Evolutionary conservation across 177 flowering plant genomes (phyloP).

Genomic region (Vitis hybrid): DNA sequence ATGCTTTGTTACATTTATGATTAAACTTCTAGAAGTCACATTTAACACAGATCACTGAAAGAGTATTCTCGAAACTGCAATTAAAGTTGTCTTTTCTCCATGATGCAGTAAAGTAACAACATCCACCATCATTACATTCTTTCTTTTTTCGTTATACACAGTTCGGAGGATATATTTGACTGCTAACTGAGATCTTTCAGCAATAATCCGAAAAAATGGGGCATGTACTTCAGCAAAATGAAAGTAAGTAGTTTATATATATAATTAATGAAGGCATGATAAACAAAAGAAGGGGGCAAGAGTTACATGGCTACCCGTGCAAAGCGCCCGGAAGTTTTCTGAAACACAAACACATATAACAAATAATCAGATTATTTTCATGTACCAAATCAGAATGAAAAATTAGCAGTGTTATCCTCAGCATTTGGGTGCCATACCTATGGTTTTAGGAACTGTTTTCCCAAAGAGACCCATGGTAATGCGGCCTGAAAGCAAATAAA

Average conservation of each 20-base stretch:
- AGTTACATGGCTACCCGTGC: conserved; percentile 72
- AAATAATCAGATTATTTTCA: not conserved
- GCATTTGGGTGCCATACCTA: conserved; percentile 30
- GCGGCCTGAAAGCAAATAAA: conserved; percentile 44
- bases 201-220: not conserved
- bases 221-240: not conserved
- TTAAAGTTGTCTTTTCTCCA: too few relatives aligned
- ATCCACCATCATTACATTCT: too few relatives aligned
- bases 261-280: too few relatives aligned
- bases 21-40: too few relatives aligned
- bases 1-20: too few relatives aligned
- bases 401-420: not conserved
- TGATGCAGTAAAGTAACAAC: too few relatives aligned
- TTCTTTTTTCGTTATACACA: too few relatives aligned
- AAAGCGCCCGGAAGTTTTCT: conserved; percentile 80
- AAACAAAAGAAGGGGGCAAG: conserved; percentile 17
- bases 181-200: too few relatives aligned
- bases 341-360: conserved; percentile 22
- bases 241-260: not conserved
- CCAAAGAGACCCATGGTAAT: conserved; percentile 69
- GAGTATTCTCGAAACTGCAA: too few relatives aligned
- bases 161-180: too few relatives aligned
- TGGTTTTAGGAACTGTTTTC: conserved; percentile 62
- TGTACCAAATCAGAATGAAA: not conserved
- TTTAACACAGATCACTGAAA: too few relatives aligned